Base-by-base conservation (phyloP, 1,284 basidiomycete species). In the Ustilago nuda region DNA sequence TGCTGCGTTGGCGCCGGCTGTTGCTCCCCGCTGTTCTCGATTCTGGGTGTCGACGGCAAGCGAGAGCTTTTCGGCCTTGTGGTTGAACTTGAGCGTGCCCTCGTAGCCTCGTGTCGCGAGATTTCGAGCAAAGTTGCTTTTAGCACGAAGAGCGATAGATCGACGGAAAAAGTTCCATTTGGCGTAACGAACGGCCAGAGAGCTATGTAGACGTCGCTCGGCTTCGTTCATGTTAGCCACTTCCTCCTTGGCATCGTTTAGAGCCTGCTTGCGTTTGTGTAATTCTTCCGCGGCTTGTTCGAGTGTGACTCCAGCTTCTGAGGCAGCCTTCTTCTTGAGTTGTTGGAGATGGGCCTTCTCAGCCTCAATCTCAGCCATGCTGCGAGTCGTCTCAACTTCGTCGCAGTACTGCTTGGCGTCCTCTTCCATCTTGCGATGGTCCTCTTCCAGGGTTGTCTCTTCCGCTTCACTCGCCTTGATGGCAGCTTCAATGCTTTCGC, bases 81-180 rank as follows among this genome's bases (percentile, higher is more conserved):
- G 96, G 82, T 97, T 91, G 83, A 99, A 97, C 12, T 83, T 76
- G 46, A 90, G 83, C 55, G 82, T 83, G 52, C 87, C 87, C 27
- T 80, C 74, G 76, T 83, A 87, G 12, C 93, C 93, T 76, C 97
- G 93, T 68, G 92, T 90, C 27, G 91, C 90, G 19, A 98, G 90
- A 85, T 96, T 91, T 81, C 89, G 90, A 23, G 91, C 89, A 88
- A 98, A 98, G 51, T 92, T 90, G n/a, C 85, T 80, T 81, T 93
- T 93, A 86, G 94, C 94, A 7, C 94, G 91, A 30, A 94, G 88
- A 11, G 94, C 92, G 71, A 95, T 94, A 79, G 93, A 92, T 9
- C 90, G 89, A 58, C 95, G 91, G 88, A 97, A 95, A 59, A 92
- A 90, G 65, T 92, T 89, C 96, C 96, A 99, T 76, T 90, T 90